Evolutionary conservation across 495 filamentous ascomycete species (phyloP).

Genomic region (Penicillium ucsense): DNA sequence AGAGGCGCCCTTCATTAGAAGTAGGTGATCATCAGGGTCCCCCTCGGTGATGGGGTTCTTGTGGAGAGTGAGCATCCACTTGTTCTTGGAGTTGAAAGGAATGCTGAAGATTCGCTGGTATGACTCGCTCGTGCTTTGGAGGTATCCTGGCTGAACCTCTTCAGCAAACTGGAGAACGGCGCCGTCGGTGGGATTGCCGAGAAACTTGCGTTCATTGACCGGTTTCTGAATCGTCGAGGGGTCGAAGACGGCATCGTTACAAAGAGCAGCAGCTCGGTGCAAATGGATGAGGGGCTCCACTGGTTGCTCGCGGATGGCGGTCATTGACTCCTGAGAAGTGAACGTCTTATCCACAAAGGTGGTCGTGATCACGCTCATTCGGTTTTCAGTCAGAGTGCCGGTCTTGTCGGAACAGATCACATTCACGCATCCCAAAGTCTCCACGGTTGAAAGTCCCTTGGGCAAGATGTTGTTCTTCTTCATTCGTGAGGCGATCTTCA

Average conservation of each 20-base stretch:
- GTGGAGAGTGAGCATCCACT: constrained; percentile 42
- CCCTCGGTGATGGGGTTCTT: constrained; percentile 2
- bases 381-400: constrained; percentile 54
- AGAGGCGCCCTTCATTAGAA: constrained; percentile 42
- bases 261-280: constrained; percentile 34
- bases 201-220: constrained; percentile 45
- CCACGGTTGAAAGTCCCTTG: constrained; percentile 61
- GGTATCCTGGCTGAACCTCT: constrained; percentile 40
- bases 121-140: constrained; percentile 18
- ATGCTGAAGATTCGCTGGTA: constrained; percentile 56
- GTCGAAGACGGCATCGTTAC: constrained; percentile 64
- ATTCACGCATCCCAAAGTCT: constrained; percentile 61
- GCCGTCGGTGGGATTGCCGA: constrained; percentile 65
- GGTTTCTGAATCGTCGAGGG: constrained; percentile 44
- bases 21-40: constrained; percentile 7
- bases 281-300: constrained; percentile 13
- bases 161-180: constrained; percentile 61
- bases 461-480: constrained; percentile 53
- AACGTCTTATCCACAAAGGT: constrained; percentile 27
- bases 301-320: constrained; percentile 1
- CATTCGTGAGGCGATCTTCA: constrained; percentile 56
- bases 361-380: constrained; percentile 38
- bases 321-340: constrained; percentile 8
- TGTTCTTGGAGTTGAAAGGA: constrained; percentile 72
- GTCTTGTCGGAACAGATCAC: constrained; percentile 69